Evolutionary conservation across 1,284 basidiomycete species (phyloP).

Genomic region (Schizopora paradoxa): DNA sequence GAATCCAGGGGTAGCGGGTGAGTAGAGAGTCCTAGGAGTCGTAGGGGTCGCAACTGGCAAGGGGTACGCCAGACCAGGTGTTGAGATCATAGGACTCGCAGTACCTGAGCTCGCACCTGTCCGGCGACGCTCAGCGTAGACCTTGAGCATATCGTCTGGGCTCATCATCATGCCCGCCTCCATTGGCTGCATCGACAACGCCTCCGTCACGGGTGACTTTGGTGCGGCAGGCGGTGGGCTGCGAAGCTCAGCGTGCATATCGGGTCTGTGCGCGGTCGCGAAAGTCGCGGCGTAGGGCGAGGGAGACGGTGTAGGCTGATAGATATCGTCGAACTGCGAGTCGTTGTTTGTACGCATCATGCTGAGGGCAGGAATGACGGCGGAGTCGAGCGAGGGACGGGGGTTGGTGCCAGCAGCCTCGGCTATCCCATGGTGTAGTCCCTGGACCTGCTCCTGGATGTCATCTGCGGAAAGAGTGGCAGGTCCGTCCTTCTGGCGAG

Average conservation of each 20-base stretch:
- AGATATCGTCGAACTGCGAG: slow-evolving; percentile 14
- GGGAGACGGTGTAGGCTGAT: slow-evolving; percentile 5
- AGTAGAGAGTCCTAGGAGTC: slow-evolving; percentile 34
- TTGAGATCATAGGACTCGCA: slow-evolving; percentile 7
- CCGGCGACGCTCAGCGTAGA: slow-evolving; percentile 57
- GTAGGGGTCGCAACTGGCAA: slow-evolving; percentile 18
- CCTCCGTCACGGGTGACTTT: slow-evolving; percentile 33
- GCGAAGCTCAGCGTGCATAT: slow-evolving; percentile 25
- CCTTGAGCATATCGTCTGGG: slow-evolving; percentile 71
- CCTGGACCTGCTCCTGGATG: slow-evolving; percentile 40
- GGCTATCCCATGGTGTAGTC: slow-evolving; percentile 20
- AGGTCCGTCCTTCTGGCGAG: slow-evolving; percentile 66
- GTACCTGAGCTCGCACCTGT: slow-evolving; percentile 24
- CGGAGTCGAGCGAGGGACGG: slow-evolving; percentile 41
- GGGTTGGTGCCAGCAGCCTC: slow-evolving; percentile 17
- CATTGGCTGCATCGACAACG: slow-evolving; percentile 42
- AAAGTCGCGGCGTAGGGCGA: slow-evolving; percentile 35
- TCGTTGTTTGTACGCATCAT: slow-evolving; percentile 53
- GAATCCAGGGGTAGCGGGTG: slow-evolving; percentile 21
- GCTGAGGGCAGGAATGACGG: slow-evolving; percentile 56
- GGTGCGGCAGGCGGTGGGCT: slow-evolving; percentile 29
- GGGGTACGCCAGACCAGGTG: slow-evolving; percentile 12
- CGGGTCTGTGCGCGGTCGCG: slow-evolving; percentile 20
- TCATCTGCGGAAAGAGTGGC: slow-evolving; percentile 61
- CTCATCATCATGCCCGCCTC: slow-evolving; percentile 45